Percentiles rank a stretch among this genome's conserved stretches.
phyloP scores from a whole-genome alignment of 1,284 basidiomycete species.

The Marasmius sp. region DNA sequence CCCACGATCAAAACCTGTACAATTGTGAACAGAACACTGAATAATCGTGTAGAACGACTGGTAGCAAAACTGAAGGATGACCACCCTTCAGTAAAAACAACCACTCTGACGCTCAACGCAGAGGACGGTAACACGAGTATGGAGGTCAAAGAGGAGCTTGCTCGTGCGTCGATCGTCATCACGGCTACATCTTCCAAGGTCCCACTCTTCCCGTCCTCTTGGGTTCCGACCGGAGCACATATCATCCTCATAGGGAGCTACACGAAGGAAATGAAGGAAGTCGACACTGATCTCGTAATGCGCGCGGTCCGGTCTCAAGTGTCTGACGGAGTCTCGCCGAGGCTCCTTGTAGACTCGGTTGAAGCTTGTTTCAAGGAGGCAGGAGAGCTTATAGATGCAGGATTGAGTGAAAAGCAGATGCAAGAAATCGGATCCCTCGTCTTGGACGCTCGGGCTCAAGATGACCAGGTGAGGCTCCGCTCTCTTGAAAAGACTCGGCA shows the following conservation, averaged over 20 bases:
- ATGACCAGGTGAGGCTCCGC: constrained; percentile 10
- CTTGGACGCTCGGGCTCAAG: constrained; percentile 22
- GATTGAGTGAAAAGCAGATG: constrained; percentile 35
- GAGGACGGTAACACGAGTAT: constrained; percentile 10
- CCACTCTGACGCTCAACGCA: constrained; percentile 13
- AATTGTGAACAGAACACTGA: constrained; percentile 65
- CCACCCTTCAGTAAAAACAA: constrained; percentile 41
- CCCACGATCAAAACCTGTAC: constrained; percentile 54
- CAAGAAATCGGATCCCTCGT: constrained; percentile 66
- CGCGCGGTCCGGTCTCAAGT: constrained; percentile 25
- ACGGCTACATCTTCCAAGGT: constrained; percentile 76
- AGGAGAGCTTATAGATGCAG: constrained; percentile 70
- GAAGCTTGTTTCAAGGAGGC: constrained; percentile 72
- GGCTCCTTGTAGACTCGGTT: constrained; percentile 71
- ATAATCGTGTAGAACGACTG: constrained; percentile 49
- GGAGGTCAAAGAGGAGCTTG: constrained; percentile 30
- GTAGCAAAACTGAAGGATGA: constrained; percentile 34
- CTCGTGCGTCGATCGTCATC: constrained; percentile 56
- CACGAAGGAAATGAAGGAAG: constrained; percentile 78
- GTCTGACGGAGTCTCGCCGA: not conserved
- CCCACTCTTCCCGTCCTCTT: constrained; percentile 69
- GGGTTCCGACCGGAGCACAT: constrained; percentile 64
- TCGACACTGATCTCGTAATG: constrained; percentile 57
- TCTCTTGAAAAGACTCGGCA: constrained; percentile 25
- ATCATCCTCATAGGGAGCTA: constrained; percentile 84